Conservation (phyloP, 805 yeast species). For the Yarrowia yakushimensis region DNA sequence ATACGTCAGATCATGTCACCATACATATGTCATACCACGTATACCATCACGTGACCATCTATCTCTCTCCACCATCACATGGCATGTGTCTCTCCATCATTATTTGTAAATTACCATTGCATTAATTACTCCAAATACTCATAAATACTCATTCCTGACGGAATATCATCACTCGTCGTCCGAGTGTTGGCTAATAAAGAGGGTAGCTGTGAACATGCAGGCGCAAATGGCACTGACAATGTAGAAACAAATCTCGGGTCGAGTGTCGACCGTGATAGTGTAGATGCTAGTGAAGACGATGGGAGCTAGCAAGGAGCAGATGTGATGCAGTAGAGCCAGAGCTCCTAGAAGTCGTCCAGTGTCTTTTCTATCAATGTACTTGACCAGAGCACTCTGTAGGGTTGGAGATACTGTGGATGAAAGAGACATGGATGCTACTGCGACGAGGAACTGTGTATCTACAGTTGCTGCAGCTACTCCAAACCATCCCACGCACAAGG, state of each 20-base stretch:
- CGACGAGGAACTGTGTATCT: constrained; percentile 26
- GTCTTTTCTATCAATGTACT: constrained; percentile 30
- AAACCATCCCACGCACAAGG: constrained; percentile 27
- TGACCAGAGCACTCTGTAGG: constrained; percentile 31
- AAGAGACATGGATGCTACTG: constrained; percentile 29
- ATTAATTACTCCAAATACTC: too few relatives aligned
- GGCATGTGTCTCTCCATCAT: too few relatives aligned
- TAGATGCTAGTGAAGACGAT: constrained; percentile 31
- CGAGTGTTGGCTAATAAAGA: neutral
- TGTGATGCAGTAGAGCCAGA: constrained; percentile 29
- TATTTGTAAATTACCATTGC: too few relatives aligned
- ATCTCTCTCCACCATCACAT: too few relatives aligned
- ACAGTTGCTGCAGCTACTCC: constrained; percentile 30
- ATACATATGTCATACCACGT: too few relatives aligned
- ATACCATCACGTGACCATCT: too few relatives aligned
- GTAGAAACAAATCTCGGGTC: constrained; percentile 30
- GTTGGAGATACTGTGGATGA: constrained; percentile 32
- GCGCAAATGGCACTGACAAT: constrained; percentile 27
- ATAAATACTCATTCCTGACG: too few relatives aligned
- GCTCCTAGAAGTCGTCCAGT: constrained; percentile 35
- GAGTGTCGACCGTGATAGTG: constrained; percentile 28
- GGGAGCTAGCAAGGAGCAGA: constrained; percentile 25
- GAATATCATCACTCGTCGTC: constrained; percentile 9
- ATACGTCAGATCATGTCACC: too few relatives aligned
- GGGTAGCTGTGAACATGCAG: neutral